A percentile compares a stretch with the other conserved stretches of the same genome.
These are phyloP conservation scores for Podaxis sp. DNA, from an alignment of 768 basidiomycete genomes.

Conservation along the genomic window DNA sequence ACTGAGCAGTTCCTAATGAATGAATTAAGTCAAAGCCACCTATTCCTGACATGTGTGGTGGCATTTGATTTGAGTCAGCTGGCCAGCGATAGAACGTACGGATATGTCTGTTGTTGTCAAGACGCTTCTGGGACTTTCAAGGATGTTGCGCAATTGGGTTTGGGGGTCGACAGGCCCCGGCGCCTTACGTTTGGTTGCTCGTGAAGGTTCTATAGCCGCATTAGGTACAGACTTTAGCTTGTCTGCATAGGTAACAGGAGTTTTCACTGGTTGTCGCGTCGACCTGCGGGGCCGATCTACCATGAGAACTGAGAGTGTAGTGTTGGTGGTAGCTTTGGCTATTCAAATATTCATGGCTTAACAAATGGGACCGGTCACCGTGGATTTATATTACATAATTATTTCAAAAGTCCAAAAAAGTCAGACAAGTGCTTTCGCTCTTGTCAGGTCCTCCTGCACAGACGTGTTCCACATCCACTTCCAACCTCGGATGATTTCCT, in stretches of 20 bases:
- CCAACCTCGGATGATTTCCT: slow-evolving; percentile 8
- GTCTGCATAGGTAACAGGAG: slow-evolving; percentile 13
- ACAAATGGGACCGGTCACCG: not conserved
- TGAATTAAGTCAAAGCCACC: slow-evolving; percentile 24
- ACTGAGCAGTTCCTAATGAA: slow-evolving; percentile 48
- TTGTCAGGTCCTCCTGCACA: slow-evolving; percentile 6
- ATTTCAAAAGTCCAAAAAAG: not conserved
- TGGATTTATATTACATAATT: slow-evolving; percentile 7
- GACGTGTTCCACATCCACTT: slow-evolving; percentile 10
- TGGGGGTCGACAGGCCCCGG: slow-evolving; percentile 29
- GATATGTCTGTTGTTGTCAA: slow-evolving; percentile 49
- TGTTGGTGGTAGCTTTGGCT: not conserved
- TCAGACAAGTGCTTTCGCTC: not conserved
- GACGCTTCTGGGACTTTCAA: slow-evolving; percentile 48
- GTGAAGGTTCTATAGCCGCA: slow-evolving; percentile 13
- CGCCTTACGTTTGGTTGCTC: slow-evolving; percentile 28
- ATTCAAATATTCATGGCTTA: not conserved
- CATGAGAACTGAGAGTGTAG: slow-evolving; percentile 15
- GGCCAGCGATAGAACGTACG: slow-evolving; percentile 35
- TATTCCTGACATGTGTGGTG: slow-evolving; percentile 12
- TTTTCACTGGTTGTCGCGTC: slow-evolving; percentile 20
- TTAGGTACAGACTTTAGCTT: slow-evolving; percentile 11
- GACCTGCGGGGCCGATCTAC: slow-evolving; percentile 33
- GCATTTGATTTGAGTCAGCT: slow-evolving; percentile 2
- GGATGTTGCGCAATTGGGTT: slow-evolving; percentile 36